Conservation (phyloP, 208 protist species). For the Porcisia deanei region DNA sequence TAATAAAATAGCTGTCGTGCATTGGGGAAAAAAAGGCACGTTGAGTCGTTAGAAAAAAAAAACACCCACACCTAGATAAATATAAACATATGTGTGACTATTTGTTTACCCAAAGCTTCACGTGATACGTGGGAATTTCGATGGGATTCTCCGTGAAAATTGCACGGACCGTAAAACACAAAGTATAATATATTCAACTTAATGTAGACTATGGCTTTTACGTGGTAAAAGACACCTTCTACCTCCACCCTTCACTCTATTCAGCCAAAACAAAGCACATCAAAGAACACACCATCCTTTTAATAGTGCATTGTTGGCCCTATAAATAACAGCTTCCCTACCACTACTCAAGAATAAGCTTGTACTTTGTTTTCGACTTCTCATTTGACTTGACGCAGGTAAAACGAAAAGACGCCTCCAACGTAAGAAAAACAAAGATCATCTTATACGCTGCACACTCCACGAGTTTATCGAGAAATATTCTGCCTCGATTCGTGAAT, state of each 20-base stretch:
- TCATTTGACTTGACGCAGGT: too few relatives aligned
- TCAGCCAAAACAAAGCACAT: not conserved
- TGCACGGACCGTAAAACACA: not conserved
- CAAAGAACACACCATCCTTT: too few relatives aligned
- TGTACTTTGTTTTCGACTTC: too few relatives aligned
- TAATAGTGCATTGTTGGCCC: too few relatives aligned
- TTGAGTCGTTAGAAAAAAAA: not conserved
- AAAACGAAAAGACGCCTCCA: too few relatives aligned
- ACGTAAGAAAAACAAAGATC: too few relatives aligned
- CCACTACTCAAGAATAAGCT: too few relatives aligned
- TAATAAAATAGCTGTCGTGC: not conserved
- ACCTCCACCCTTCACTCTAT: not conserved
- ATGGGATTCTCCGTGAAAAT: not conserved
- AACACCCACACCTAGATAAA: too few relatives aligned
- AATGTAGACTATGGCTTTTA: not conserved
- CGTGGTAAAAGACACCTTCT: not conserved
- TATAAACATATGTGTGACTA: not conserved
- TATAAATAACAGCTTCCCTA: too few relatives aligned
- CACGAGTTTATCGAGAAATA: too few relatives aligned
- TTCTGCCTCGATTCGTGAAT: too few relatives aligned
- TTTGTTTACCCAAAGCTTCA: not conserved
- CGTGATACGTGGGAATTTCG: not conserved
- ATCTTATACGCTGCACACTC: too few relatives aligned
- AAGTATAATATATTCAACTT: not conserved
- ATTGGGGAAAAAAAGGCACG: not conserved